A percentile compares a stretch with the other conserved stretches of the same genome.
phyloP scores from a whole-genome alignment of 257 asterid species.

The Eucommia ulmoides region DNA sequence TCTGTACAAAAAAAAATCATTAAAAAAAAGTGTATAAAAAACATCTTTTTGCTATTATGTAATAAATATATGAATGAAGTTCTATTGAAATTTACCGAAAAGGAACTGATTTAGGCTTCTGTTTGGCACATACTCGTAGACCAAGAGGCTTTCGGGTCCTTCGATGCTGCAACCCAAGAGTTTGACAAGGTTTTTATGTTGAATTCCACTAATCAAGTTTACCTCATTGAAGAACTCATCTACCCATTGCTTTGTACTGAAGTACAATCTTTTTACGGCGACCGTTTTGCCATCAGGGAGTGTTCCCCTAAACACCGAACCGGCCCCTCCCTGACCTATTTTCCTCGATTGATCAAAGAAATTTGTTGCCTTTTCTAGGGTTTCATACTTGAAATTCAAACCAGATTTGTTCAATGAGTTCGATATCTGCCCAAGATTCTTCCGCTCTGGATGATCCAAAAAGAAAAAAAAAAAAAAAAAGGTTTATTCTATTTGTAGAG shows the following conservation, averaged over 20 bases:
- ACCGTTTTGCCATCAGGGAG: constrained; percentile 48
- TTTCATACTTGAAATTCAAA: constrained; percentile 69
- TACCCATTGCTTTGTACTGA: constrained; percentile 85
- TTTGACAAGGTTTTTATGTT: constrained; percentile 88
- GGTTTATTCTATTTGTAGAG: no score
- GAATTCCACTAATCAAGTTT: constrained; percentile 65
- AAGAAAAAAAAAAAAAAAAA: no score
- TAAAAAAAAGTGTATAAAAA: neutral
- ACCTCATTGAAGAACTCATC: constrained; percentile 94
- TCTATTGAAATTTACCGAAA: neutral
- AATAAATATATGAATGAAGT: neutral
- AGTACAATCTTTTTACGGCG: constrained; percentile 79
- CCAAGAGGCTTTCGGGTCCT: constrained; percentile 81
- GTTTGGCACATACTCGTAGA: neutral
- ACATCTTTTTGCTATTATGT: no score
- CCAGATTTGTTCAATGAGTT: constrained; percentile 53
- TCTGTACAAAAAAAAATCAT: neutral
- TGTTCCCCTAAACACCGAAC: constrained; percentile 65
- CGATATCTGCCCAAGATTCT: constrained; percentile 58
- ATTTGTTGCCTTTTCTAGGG: constrained; percentile 77
- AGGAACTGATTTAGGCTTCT: neutral
- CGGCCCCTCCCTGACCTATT: constrained; percentile 91
- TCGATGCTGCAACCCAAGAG: constrained; percentile 93
- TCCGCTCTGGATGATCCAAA: constrained; percentile 53
- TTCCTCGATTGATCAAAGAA: constrained; percentile 50